Percentiles rank a stretch among this genome's conserved stretches.
phyloP scores from a whole-genome alignment of 2,329 filamentous ascomycete genomes.

The Xylariaceae sp. region DNA sequence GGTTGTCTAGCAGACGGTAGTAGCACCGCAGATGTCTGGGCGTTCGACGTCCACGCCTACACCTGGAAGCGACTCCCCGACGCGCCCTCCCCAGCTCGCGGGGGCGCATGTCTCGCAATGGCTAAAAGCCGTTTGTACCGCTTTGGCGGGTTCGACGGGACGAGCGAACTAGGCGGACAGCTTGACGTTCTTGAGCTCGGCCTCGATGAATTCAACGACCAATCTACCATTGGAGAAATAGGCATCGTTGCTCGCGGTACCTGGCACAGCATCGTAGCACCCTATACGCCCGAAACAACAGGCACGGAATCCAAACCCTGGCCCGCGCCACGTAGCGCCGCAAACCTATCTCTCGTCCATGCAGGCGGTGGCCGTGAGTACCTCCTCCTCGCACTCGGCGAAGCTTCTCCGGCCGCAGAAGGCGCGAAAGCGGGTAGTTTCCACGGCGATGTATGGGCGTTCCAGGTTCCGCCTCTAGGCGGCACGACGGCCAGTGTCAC shows the following conservation, averaged over 20 bases:
- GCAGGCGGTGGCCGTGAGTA: constrained; percentile 61
- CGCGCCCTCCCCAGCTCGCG: constrained; percentile 65
- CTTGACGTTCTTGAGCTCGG: constrained; percentile 64
- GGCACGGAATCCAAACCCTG: constrained; percentile 34
- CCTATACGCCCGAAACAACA: constrained; percentile 19
- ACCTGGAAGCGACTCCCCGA: constrained; percentile 67
- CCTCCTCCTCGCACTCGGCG: constrained; percentile 60
- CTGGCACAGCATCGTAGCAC: constrained; percentile 51
- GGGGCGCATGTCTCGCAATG: constrained; percentile 66
- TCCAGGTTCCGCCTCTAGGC: constrained; percentile 56
- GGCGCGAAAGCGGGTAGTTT: constrained; percentile 51
- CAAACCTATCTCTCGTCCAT: constrained; percentile 53
- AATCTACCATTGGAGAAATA: constrained; percentile 46
- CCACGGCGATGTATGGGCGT: constrained; percentile 62
- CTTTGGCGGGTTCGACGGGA: constrained; percentile 78
- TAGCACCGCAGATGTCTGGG: constrained; percentile 69
- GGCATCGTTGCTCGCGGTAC: constrained; percentile 47
- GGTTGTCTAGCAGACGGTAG: constrained; percentile 65
- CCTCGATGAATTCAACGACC: constrained; percentile 55
- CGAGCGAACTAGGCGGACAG: constrained; percentile 65
- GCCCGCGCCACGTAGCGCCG: constrained; percentile 54
- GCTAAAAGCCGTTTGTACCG: constrained; percentile 66
- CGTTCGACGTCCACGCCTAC: constrained; percentile 63
- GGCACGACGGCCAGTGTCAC: constrained; percentile 55
- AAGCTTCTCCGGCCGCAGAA: constrained; percentile 46